A percentile compares a stretch with the other conserved stretches of the same genome.
Conservation (phyloP, 2,329 filamentous ascomycete genomes). For the Neopestalotiopsis clavispora region DNA sequence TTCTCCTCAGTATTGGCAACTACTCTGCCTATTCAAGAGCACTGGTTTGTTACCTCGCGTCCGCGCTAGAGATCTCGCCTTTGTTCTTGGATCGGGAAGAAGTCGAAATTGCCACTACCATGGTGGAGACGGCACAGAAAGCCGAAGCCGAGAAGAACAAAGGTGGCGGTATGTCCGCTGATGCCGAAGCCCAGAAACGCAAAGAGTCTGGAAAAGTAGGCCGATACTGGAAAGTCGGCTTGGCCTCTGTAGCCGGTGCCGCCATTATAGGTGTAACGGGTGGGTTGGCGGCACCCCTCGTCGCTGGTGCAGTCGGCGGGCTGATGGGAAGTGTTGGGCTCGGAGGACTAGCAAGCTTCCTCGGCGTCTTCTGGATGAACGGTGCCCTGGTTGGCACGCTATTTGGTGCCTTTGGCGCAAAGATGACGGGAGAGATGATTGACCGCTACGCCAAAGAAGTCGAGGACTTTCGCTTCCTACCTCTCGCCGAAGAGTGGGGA, state of each 20-base stretch:
- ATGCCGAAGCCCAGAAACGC: slow-evolving; percentile 76
- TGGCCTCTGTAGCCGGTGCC: slow-evolving; percentile 87
- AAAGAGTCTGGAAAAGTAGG: slow-evolving; percentile 71
- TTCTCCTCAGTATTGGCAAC: slow-evolving; percentile 73
- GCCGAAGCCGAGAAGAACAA: slow-evolving; percentile 40
- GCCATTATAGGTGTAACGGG: slow-evolving; percentile 91
- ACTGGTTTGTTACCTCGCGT: slow-evolving; percentile 70
- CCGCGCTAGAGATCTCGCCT: slow-evolving; percentile 67
- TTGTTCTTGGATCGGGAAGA: slow-evolving; percentile 71
- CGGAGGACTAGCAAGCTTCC: slow-evolving; percentile 82
- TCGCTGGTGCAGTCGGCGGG: slow-evolving; percentile 83
- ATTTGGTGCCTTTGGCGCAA: slow-evolving; percentile 88
- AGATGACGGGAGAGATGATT: slow-evolving; percentile 81
- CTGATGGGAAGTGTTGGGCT: slow-evolving; percentile 86
- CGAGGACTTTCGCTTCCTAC: slow-evolving; percentile 80
- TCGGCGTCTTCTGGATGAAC: slow-evolving; percentile 86
- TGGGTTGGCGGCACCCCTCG: slow-evolving; percentile 85
- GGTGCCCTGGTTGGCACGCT: slow-evolving; percentile 83
- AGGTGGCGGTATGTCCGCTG: slow-evolving; percentile 67
- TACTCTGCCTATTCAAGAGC: slow-evolving; percentile 77
- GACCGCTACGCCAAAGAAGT: slow-evolving; percentile 87
- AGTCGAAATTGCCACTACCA: slow-evolving; percentile 73
- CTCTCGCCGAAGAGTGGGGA: slow-evolving; percentile 60
- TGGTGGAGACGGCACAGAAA: slow-evolving; percentile 70
- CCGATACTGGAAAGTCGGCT: slow-evolving; percentile 87